Evolutionary conservation across 148 eudicot species (phyloP).

Genomic region (Fagopyrum homotropicum): DNA sequence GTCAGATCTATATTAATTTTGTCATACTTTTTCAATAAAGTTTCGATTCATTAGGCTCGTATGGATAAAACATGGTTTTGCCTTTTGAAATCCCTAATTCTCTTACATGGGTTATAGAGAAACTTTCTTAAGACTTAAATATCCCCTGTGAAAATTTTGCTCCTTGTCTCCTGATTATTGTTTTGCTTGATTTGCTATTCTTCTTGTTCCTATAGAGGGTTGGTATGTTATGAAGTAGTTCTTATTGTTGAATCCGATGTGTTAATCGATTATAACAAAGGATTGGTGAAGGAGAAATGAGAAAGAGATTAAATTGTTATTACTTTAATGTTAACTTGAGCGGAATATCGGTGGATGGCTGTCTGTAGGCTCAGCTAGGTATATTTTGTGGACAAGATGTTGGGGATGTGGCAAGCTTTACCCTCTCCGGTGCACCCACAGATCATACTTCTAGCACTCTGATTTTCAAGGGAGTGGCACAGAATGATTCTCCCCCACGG

Average conservation of each 20-base stretch:
- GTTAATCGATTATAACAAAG: not conserved
- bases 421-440: slow-evolving; percentile 43
- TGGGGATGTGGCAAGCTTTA: slow-evolving; percentile 60
- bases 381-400: slow-evolving; percentile 75
- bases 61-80: not conserved
- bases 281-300: not conserved
- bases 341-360: slow-evolving; percentile 47
- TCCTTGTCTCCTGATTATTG: not conserved
- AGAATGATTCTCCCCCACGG: slow-evolving; percentile 57
- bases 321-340: slow-evolving; percentile 15
- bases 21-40: not conserved
- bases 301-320: slow-evolving; percentile 6
- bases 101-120: not conserved
- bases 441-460: slow-evolving; percentile 48
- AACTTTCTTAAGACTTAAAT: too few relatives aligned
- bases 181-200: not conserved
- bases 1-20: not conserved
- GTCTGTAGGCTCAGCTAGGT: slow-evolving; percentile 80
- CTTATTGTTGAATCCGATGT: not conserved
- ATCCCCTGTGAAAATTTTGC: not conserved
- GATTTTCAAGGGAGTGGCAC: slow-evolving; percentile 43
- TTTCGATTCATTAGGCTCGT: not conserved
- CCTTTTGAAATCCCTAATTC: not conserved
- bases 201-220: not conserved
- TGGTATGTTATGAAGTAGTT: not conserved